phyloP scores from a whole-genome alignment of 495 filamentous ascomycete species.

The Xylaria venustula region DNA sequence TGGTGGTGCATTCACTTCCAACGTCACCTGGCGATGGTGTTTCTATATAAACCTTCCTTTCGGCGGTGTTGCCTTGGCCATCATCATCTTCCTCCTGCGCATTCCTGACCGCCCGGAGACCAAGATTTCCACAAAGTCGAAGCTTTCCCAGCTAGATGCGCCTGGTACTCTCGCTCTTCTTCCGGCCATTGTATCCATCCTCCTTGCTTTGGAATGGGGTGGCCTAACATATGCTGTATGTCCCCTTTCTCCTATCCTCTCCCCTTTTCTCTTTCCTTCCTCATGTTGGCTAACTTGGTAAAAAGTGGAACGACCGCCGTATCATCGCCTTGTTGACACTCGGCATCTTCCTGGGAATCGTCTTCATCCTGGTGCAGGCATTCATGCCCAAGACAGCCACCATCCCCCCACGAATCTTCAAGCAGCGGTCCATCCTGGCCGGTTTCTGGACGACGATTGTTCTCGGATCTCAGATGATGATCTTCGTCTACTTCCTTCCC shows the following conservation, averaged over 20 bases:
- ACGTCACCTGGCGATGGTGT: conserved; percentile 72
- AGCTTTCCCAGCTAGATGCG: conserved; percentile 61
- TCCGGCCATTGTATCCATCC: conserved; percentile 64
- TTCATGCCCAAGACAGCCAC: conserved; percentile 65
- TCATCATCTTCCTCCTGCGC: conserved; percentile 57
- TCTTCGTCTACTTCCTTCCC: conserved; percentile 63
- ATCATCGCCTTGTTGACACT: conserved; percentile 65
- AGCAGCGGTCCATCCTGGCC: conserved; percentile 61
- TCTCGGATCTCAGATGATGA: conserved; percentile 57
- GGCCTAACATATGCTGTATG: conserved; percentile 55
- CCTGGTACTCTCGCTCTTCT: conserved; percentile 62
- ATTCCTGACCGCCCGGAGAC: conserved; percentile 38
- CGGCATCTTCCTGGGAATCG: conserved; percentile 54
- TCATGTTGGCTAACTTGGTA: not conserved
- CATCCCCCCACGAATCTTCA: conserved; percentile 65
- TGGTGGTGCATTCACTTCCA: conserved; percentile 55
- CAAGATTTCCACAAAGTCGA: conserved; percentile 39
- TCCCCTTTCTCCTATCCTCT: not conserved
- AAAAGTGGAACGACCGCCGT: conserved; percentile 55
- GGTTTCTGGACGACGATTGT: conserved; percentile 50
- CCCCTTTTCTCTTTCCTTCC: not conserved
- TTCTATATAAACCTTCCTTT: conserved; percentile 74
- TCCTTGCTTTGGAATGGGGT: conserved; percentile 80
- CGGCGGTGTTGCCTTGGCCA: conserved; percentile 59
- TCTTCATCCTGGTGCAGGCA: conserved; percentile 60